Conservation (phyloP, 352 stramenopile genomes). For the Phytopythium vexans region DNA sequence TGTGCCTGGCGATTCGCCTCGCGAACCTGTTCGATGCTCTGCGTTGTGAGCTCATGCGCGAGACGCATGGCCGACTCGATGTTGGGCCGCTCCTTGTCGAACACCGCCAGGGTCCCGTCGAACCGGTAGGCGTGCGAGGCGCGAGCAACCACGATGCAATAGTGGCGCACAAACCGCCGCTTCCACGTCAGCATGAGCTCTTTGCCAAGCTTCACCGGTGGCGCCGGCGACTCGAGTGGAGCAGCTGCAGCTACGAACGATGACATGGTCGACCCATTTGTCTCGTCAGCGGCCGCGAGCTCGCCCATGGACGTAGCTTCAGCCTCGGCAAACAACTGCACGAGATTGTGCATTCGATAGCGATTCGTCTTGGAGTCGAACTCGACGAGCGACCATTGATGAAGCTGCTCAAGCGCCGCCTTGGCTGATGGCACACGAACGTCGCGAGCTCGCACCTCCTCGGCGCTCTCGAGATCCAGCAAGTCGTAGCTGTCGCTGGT, state of each 20-base stretch:
- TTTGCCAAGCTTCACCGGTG: constrained; percentile 28
- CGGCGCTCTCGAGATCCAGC: constrained; percentile 63
- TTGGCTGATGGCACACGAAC: constrained; percentile 43
- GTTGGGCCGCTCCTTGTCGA: constrained; percentile 79
- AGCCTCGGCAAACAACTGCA: constrained; percentile 81
- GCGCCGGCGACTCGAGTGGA: constrained; percentile 16
- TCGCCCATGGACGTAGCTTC: constrained; percentile 63
- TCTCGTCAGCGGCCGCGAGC: constrained; percentile 10
- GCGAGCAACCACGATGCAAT: constrained; percentile 74
- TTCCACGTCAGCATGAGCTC: constrained; percentile 78
- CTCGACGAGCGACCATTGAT: constrained; percentile 82
- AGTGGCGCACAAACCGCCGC: constrained; percentile 83
- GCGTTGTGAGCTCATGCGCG: constrained; percentile 63
- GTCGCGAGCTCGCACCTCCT: constrained; percentile 57
- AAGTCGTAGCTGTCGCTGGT: constrained; percentile 77
- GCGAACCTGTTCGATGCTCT: constrained; percentile 70
- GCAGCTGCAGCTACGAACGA: constrained; percentile 32
- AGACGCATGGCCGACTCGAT: constrained; percentile 81
- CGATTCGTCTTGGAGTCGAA: constrained; percentile 63
- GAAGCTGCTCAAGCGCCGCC: constrained; percentile 52
- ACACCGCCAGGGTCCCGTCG: constrained; percentile 60
- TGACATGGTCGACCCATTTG: constrained; percentile 3
- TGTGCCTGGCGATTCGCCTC: constrained; percentile 43
- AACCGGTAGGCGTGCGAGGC: constrained; percentile 76
- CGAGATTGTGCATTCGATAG: constrained; percentile 83